Conservation (phyloP, 331 rosid genomes). For the Dryas integrifolia region DNA sequence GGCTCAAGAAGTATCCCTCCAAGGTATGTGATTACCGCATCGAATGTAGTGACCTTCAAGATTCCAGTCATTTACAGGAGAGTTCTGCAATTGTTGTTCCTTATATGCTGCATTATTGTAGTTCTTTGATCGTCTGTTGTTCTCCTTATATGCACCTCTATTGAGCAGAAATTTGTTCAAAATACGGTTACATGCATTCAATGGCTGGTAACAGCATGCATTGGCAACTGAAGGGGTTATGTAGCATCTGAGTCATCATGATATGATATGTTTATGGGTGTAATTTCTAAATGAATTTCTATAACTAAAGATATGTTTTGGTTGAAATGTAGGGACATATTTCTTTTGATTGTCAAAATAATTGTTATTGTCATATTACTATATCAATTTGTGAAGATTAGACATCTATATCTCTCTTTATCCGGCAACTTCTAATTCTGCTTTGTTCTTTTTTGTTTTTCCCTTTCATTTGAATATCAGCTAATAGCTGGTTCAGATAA, state of each 20-base stretch:
- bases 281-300: background rate
- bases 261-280: background rate
- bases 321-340: background rate
- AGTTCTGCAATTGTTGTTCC: background rate
- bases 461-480: constrained; percentile 36
- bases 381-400: background rate
- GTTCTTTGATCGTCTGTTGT: background rate
- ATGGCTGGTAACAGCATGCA: constrained; percentile 5
- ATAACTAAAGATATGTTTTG: background rate
- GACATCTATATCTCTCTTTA: background rate
- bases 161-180: background rate
- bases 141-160: background rate
- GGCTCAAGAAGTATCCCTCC: constrained; percentile 82
- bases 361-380: background rate
- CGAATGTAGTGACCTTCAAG: constrained; percentile 1
- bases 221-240: constrained; percentile 1
- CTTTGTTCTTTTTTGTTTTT: constrained; percentile 16
- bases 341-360: background rate
- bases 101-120: background rate
- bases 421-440: constrained; percentile 27
- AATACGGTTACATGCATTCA: background rate
- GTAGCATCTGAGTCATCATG: background rate
- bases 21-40: constrained; percentile 51
- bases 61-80: background rate
- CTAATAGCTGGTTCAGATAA: constrained; percentile 91